These are phyloP conservation scores for Sugiyamaella pinicola DNA, from an alignment of 1,139 yeast genomes.

Conservation along the genomic window DNA sequence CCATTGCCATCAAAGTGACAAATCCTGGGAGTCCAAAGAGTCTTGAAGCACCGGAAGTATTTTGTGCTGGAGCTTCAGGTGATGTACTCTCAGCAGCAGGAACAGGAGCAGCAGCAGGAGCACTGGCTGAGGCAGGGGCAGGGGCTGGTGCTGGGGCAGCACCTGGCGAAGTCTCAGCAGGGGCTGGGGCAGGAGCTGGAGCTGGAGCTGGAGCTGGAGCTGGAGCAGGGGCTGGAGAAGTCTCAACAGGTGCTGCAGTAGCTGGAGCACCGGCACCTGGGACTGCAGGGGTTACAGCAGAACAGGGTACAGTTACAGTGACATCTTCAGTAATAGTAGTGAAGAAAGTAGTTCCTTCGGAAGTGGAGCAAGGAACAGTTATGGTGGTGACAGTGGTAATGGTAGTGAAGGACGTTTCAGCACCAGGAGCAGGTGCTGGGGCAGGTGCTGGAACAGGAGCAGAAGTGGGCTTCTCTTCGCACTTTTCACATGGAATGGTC, in stretches of 20 bases:
- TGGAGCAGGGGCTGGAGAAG: too few relatives aligned
- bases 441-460: too few relatives aligned
- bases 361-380: conserved; percentile 12
- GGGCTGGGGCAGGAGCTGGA: conserved; percentile 12
- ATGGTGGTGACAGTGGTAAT: conserved; percentile 11
- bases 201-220: conserved; percentile 19
- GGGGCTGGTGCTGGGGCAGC: conserved; percentile 2
- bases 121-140: conserved; percentile 2
- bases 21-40: conserved; percentile 2
- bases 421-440: background rate
- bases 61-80: conserved; percentile 9
- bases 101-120: conserved; percentile 5
- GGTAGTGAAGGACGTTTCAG: conserved; percentile 16
- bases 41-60: conserved; percentile 13
- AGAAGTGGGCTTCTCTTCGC: conserved; percentile 4
- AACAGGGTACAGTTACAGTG: conserved; percentile 17
- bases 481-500: conserved; percentile 16
- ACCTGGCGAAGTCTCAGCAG: conserved; percentile 6
- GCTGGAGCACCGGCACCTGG: conserved; percentile 1
- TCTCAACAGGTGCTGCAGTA: background rate
- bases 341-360: conserved; percentile 8
- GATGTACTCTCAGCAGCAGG: background rate
- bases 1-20: conserved; percentile 2
- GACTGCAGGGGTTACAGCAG: background rate
- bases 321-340: conserved; percentile 16